These are phyloP conservation scores for Mrakia gelida DNA, from an alignment of 768 basidiomycete species.

Conservation along the genomic window DNA sequence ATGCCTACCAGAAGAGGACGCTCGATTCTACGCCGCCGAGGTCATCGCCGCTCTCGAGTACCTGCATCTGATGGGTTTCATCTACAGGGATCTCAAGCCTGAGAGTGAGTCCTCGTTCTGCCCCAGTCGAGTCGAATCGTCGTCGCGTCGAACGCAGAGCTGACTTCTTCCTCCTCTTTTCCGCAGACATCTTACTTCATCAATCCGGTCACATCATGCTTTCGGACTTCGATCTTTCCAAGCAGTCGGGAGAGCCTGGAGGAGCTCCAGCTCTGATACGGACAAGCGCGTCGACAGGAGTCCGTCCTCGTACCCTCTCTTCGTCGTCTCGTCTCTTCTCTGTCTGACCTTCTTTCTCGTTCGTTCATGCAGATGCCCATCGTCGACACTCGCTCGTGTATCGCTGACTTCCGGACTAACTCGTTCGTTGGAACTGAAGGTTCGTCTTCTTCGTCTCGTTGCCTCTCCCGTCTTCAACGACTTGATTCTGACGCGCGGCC, in stretches of 20 bases:
- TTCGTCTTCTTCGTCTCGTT: conserved; percentile 45
- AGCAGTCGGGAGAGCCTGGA: conserved; percentile 81
- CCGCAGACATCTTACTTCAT: conserved; percentile 87
- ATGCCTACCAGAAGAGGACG: conserved; percentile 89
- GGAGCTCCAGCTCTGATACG: conserved; percentile 83
- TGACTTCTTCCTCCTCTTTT: conserved; percentile 22
- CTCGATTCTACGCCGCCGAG: conserved; percentile 97
- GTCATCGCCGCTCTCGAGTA: conserved; percentile 97
- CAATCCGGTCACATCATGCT: conserved; percentile 99
- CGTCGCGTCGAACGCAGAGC: background rate
- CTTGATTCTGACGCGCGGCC: conserved; percentile 6
- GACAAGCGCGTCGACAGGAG: conserved; percentile 80
- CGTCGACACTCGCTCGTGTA: conserved; percentile 95
- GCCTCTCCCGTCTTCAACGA: background rate
- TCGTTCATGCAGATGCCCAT: conserved; percentile 63
- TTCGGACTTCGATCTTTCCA: conserved; percentile 98
- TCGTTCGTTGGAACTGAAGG: conserved; percentile 99
- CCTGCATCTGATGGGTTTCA: conserved; percentile 97
- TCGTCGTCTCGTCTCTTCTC: conserved; percentile 14
- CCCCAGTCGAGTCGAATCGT: too few relatives aligned
- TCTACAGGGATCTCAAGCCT: conserved; percentile 97
- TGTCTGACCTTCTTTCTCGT: conserved; percentile 13
- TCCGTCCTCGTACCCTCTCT: conserved; percentile 48
- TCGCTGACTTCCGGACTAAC: conserved; percentile 95
- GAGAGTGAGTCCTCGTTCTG: conserved; percentile 76